A percentile compares a stretch with the other conserved stretches of the same genome.
Evolutionary conservation across 306 rosid genomes (phyloP).

Genomic region (Cicer pinnatifidum): DNA sequence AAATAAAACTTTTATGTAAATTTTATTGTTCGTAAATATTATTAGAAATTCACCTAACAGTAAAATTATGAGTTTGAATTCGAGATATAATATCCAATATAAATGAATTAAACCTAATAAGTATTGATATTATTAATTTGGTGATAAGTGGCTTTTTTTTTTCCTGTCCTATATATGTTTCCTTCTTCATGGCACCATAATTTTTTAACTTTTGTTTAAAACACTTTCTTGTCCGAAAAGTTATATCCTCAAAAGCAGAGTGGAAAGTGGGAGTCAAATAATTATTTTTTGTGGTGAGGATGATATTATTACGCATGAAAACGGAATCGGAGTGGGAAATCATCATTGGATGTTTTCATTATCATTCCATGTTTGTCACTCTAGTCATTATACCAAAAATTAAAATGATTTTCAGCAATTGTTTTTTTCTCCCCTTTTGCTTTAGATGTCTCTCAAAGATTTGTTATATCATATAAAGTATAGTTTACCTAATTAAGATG

Average conservation of each 20-base stretch:
- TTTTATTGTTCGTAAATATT: too few species aligned
- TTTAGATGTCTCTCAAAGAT: neutral
- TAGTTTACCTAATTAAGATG: too few species aligned
- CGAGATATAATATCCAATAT: too few species aligned
- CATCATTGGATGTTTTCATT: conserved; percentile 15
- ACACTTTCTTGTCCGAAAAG: neutral
- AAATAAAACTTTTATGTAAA: too few species aligned
- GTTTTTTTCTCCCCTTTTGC: neutral
- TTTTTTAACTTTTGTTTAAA: neutral
- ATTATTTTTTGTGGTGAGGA: neutral
- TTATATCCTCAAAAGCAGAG: neutral
- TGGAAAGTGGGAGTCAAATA: neutral
- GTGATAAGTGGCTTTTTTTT: too few species aligned
- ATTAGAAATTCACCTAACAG: too few species aligned
- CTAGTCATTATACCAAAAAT: neutral
- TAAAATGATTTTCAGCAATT: neutral
- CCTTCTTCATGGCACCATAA: neutral
- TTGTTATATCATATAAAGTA: too few species aligned
- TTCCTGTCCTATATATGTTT: too few species aligned
- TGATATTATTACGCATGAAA: conserved; percentile 28
- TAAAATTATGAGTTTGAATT: too few species aligned
- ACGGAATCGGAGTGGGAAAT: neutral
- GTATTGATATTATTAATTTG: too few species aligned
- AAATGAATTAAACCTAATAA: accelerated
- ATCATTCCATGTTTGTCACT: neutral